Base-by-base conservation (phyloP, 371 early-diverging fungal genomes). In the Mortierella sp. region DNA sequence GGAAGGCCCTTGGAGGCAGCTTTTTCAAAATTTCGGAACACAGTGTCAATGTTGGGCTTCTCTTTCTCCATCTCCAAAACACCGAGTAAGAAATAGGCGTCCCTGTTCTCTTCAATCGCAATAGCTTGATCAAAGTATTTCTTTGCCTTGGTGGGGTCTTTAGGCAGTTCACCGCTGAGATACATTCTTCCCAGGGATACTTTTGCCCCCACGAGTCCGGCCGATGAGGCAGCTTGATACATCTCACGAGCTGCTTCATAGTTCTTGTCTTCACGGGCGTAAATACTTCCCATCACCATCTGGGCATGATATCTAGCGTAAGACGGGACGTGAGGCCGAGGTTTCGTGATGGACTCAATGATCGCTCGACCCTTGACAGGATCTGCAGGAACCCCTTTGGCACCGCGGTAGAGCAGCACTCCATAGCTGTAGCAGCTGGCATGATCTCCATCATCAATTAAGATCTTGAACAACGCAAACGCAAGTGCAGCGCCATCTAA, bases 1-100 rank as follows among this genome's bases (percentile, higher is more conserved):
- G 70, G 53, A 30, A 76, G 23, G 18, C 76, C 76, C 56, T 66
- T 76, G 23, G 76, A 76, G 0, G 76, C 76, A 1, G 76, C 76
- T 21, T 61, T 60, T 49, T 69, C 70, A 49, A 58, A 76, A 30
- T 76, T 70, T 27, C 59, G 66, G 30, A 76, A 76, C 0, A 66
- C 61, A 1, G 19, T 21, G 50, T 61, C 70, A 30, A 47, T 46
- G 24, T 62, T 67, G 1, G 60, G 59, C 27, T 49, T 58, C 24
- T 23, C 48, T 47, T 41, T 39, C 14, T 42, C 52, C 54, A 65
- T 61, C 13, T 76, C 76, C 48, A 76, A 13, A 0, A 58, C 41
- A 4, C 66, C 76, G 28, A 76, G 9, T 42, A 76, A 46, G 38
- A 76, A 76, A 42, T 70, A 61, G 1, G 76, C 70, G 30, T 70